phyloP scores from a whole-genome alignment of 768 basidiomycete species.

The Auriculariales sp. region DNA sequence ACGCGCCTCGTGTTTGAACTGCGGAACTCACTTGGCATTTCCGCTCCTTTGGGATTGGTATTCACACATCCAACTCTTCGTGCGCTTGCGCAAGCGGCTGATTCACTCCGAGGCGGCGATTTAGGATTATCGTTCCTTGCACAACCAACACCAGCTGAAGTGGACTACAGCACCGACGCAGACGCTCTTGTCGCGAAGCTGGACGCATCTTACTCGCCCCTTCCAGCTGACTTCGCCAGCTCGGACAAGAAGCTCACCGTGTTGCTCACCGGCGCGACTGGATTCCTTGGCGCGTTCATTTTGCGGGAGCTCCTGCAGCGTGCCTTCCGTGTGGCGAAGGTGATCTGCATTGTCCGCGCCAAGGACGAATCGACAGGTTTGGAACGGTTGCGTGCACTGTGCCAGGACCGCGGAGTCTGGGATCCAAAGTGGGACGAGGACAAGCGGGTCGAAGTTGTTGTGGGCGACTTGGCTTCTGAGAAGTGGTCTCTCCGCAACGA shows the following conservation, averaged over 20 bases:
- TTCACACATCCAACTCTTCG: slow-evolving; percentile 82
- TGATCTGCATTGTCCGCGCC: slow-evolving; percentile 85
- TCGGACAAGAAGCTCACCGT: slow-evolving; percentile 41
- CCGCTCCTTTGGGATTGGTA: slow-evolving; percentile 81
- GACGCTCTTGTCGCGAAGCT: slow-evolving; percentile 45
- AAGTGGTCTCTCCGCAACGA: slow-evolving; percentile 54
- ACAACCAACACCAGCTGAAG: slow-evolving; percentile 16
- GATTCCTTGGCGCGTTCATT: slow-evolving; percentile 91
- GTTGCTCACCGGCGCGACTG: slow-evolving; percentile 94
- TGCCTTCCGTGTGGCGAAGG: slow-evolving; percentile 54
- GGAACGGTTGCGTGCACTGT: slow-evolving; percentile 52
- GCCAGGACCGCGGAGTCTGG: slow-evolving; percentile 77
- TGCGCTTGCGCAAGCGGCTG: slow-evolving; percentile 63
- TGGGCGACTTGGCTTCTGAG: slow-evolving; percentile 68
- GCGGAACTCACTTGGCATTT: slow-evolving; percentile 78
- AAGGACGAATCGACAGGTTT: slow-evolving; percentile 45
- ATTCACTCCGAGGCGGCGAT: slow-evolving; percentile 61
- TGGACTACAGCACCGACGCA: slow-evolving; percentile 72
- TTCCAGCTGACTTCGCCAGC: slow-evolving; percentile 38
- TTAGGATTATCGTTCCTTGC: slow-evolving; percentile 41
- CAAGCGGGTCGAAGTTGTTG: slow-evolving; percentile 60
- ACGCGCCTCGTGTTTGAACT: slow-evolving; percentile 96
- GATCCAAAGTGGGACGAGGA: slow-evolving; percentile 62
- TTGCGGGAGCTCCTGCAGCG: slow-evolving; percentile 63
- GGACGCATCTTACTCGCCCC: slow-evolving; percentile 42